These are phyloP conservation scores for Abortiporus biennis DNA, from an alignment of 1,284 basidiomycete species.

Conservation along the genomic window DNA sequence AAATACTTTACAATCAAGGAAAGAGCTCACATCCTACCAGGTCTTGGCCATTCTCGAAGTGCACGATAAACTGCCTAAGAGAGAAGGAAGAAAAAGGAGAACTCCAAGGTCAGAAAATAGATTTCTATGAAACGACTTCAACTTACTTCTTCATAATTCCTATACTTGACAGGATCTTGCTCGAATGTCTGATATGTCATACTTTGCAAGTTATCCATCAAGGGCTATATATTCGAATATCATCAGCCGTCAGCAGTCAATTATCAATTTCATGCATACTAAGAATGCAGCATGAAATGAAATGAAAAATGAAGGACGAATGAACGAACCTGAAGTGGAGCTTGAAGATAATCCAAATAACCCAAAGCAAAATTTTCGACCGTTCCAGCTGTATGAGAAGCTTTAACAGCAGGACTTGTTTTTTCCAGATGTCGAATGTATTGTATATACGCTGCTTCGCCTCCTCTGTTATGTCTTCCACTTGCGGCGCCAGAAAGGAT, in stretches of 20 bases:
- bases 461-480: conserved; percentile 71
- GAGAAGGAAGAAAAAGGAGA: neutral
- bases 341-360: conserved; percentile 95
- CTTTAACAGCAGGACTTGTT: conserved; percentile 59
- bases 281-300: too few species aligned
- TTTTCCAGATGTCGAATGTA: conserved; percentile 84
- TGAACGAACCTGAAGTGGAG: conserved; percentile 84
- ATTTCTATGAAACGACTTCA: too few species aligned
- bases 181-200: conserved; percentile 98
- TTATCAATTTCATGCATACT: too few species aligned
- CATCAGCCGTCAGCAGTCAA: neutral
- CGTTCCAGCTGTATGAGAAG: conserved; percentile 55
- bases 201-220: conserved; percentile 96
- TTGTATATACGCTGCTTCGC: conserved; percentile 84
- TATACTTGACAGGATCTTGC: conserved; percentile 95
- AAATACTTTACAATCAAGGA: conserved; percentile 1
- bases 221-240: conserved; percentile 47
- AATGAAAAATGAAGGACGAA: too few species aligned
- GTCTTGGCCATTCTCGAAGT: conserved; percentile 62
- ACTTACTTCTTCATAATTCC: conserved; percentile 86
- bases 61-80: conserved; percentile 75
- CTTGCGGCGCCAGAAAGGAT: conserved; percentile 69
- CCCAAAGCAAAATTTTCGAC: conserved; percentile 88
- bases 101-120: too few species aligned
- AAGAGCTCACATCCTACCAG: conserved; percentile 48